phyloP scores from a whole-genome alignment of 805 yeast genomes.

The Blastobotrys attinorum region DNA sequence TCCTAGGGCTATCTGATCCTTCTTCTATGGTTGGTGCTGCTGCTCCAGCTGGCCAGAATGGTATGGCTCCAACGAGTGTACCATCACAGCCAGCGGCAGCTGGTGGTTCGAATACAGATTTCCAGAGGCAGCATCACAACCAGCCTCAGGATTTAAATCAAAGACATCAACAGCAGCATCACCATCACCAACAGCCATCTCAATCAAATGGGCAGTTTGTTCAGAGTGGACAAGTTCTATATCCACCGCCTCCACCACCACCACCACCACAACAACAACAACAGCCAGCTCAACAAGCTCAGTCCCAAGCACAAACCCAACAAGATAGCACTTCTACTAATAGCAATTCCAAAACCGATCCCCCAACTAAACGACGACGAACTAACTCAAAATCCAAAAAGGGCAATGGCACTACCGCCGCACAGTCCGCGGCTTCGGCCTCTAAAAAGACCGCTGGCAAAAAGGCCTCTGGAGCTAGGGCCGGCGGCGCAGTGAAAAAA shows the following conservation, averaged over 20 bases:
- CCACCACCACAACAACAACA: not conserved
- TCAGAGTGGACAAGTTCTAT: no score
- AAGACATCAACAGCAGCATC: no score
- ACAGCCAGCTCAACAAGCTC: not conserved
- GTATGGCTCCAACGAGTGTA: not conserved
- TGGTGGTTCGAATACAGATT: no score
- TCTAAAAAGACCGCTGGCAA: not conserved
- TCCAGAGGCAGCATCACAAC: no score
- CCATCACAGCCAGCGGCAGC: not conserved
- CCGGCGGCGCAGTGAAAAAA: not conserved
- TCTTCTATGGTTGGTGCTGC: no score
- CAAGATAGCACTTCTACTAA: not conserved
- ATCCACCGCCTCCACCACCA: not conserved
- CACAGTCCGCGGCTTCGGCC: not conserved
- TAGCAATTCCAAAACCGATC: not conserved
- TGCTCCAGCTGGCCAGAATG: not conserved
- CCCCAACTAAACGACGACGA: not conserved
- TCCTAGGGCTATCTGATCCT: conserved; percentile 30
- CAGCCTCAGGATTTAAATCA: no score
- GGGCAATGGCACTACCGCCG: no score
- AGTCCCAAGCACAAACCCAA: not conserved
- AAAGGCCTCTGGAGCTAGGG: not conserved
- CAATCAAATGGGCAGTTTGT: no score
- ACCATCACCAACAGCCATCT: no score
- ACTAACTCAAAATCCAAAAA: not conserved